These are phyloP conservation scores for Periconia digitata DNA, from an alignment of 2,329 filamentous ascomycete genomes.

Conservation along the genomic window DNA sequence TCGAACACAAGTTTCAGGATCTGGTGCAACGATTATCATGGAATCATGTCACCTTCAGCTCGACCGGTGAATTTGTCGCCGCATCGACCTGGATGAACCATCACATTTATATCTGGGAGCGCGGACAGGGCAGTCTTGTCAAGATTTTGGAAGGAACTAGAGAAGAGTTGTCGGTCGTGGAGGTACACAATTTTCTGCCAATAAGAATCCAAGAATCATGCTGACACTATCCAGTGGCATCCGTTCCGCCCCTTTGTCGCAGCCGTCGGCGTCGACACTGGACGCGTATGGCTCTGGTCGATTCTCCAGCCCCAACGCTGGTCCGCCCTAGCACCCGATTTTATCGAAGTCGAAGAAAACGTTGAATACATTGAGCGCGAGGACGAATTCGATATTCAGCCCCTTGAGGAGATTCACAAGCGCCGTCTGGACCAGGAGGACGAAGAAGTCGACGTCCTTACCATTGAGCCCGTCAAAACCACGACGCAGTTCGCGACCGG, in stretches of 20 bases:
- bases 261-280: conserved; percentile 89
- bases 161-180: conserved; percentile 93
- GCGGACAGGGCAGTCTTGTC: conserved; percentile 87
- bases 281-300: conserved; percentile 93
- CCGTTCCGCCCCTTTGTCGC: conserved; percentile 83
- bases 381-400: conserved; percentile 98
- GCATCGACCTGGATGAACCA: conserved; percentile 98
- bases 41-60: conserved; percentile 96
- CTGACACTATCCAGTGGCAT: conserved; percentile 67
- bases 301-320: conserved; percentile 94
- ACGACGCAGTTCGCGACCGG: conserved; percentile 53
- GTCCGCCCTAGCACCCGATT: conserved; percentile 95
- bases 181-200: conserved; percentile 44
- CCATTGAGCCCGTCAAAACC: conserved; percentile 64
- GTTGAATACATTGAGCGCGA: conserved; percentile 94
- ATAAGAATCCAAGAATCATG: background rate
- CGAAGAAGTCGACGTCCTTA: conserved; percentile 88
- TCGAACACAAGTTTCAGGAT: conserved; percentile 98
- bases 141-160: conserved; percentile 97
- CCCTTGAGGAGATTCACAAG: conserved; percentile 90
- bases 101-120: conserved; percentile 98
- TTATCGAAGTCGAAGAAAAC: conserved; percentile 96
- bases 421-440: conserved; percentile 88
- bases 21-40: conserved; percentile 92
- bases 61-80: conserved; percentile 91